Conservation (phyloP, 2,329 filamentous ascomycete species). For the Sporothrix sp. region DNA sequence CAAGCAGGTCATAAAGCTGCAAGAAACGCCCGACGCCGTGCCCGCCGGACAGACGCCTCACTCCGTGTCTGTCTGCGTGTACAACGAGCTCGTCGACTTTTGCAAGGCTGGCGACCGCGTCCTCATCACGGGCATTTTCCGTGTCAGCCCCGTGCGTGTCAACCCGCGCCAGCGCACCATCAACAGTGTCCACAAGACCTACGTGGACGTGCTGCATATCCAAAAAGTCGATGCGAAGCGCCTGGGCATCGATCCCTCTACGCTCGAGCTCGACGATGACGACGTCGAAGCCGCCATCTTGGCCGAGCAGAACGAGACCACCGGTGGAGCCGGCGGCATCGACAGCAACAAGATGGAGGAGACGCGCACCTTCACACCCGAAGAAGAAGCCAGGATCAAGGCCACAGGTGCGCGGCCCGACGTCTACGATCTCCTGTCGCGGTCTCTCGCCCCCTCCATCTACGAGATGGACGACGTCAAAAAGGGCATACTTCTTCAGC, state of each 20-base stretch:
- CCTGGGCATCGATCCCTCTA: conserved; percentile 82
- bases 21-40: conserved; percentile 91
- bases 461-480: conserved; percentile 99
- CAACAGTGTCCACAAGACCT: conserved; percentile 96
- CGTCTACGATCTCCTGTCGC: conserved; percentile 83
- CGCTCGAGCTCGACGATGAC: conserved; percentile 64
- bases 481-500: conserved; percentile 91
- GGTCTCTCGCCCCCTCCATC: conserved; percentile 86
- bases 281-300: conserved; percentile 38
- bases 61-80: conserved; percentile 90
- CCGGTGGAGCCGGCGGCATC: conserved; percentile 44
- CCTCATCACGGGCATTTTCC: conserved; percentile 93
- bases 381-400: conserved; percentile 84
- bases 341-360: conserved; percentile 72
- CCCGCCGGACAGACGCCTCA: conserved; percentile 95
- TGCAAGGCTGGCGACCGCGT: conserved; percentile 97
- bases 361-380: conserved; percentile 68
- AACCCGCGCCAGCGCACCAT: conserved; percentile 88
- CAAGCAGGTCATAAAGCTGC: conserved; percentile 97
- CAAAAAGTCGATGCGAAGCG: conserved; percentile 95
- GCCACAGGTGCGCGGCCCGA: conserved; percentile 70
- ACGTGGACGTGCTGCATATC: conserved; percentile 88
- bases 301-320: conserved; percentile 25
- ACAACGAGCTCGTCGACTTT: conserved; percentile 93
- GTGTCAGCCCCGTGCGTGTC: conserved; percentile 83